Percentiles rank a stretch among this genome's conserved stretches.
These are phyloP conservation scores for Aspergillus wentii DNA, from an alignment of 495 filamentous ascomycete genomes.

Conservation along the genomic window DNA sequence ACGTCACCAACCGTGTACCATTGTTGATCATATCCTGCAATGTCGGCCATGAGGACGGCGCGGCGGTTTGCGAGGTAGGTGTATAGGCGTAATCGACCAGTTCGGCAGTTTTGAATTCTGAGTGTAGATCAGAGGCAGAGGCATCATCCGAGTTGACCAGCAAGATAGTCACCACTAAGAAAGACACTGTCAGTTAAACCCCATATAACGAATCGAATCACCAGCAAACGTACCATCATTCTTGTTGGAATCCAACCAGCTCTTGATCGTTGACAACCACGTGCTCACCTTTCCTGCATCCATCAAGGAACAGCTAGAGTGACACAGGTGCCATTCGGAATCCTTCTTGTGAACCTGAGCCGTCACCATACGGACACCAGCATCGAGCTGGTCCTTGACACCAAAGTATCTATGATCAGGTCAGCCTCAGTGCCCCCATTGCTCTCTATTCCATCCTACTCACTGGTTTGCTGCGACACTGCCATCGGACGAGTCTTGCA, in stretches of 20 bases:
- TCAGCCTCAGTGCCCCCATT: conserved; percentile 2
- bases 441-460: conserved; percentile 8
- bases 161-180: conserved; percentile 64
- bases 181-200: conserved; percentile 1
- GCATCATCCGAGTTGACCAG: conserved; percentile 68
- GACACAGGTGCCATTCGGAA: conserved; percentile 59
- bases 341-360: conserved; percentile 63
- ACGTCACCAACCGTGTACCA: conserved; percentile 61
- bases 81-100: conserved; percentile 59
- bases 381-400: conserved; percentile 64
- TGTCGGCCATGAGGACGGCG: conserved; percentile 59
- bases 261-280: conserved; percentile 59
- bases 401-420: conserved; percentile 49
- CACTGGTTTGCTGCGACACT: conserved; percentile 61
- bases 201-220: not conserved
- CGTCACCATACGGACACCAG: conserved; percentile 66
- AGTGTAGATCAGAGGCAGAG: conserved; percentile 46
- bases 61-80: conserved; percentile 38
- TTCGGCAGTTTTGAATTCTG: conserved; percentile 51
- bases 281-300: conserved; percentile 60
- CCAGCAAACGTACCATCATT: conserved; percentile 49
- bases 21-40: conserved; percentile 59
- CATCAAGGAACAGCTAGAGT: conserved; percentile 56
- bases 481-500: conserved; percentile 47
- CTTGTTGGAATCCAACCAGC: conserved; percentile 63